A percentile compares a stretch with the other conserved stretches of the same genome.
These are phyloP conservation scores for Tricholoma matsutake DNA, from an alignment of 768 basidiomycete species.

Conservation along the genomic window DNA sequence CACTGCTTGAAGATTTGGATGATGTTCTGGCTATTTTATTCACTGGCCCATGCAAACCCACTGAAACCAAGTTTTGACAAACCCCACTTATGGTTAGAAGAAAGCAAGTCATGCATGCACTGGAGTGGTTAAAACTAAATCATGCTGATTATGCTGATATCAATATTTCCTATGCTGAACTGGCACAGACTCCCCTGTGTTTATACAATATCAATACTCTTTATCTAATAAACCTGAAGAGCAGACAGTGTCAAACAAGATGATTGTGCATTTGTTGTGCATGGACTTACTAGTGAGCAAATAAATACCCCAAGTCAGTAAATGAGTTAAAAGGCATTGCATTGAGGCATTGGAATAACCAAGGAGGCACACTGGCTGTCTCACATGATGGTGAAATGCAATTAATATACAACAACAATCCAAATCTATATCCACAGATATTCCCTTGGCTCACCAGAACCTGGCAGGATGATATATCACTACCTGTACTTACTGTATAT, in stretches of 20 bases:
- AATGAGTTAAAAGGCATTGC: too few species aligned
- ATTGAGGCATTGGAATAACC: too few species aligned
- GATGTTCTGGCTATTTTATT: conserved; percentile 17
- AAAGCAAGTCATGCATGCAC: too few species aligned
- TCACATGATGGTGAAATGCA: conserved; percentile 15
- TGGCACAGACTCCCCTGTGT: conserved; percentile 21
- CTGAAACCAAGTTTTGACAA: conserved; percentile 20
- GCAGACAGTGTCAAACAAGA: conserved; percentile 24
- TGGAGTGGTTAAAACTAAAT: too few species aligned
- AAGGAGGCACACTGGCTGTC: conserved; percentile 18
- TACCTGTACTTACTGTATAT: too few species aligned
- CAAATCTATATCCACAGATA: too few species aligned
- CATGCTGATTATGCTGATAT: conserved; percentile 30
- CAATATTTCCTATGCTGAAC: conserved; percentile 21
- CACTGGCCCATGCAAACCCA: conserved; percentile 12
- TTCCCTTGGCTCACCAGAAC: too few species aligned
- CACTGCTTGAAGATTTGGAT: conserved; percentile 16
- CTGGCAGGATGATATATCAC: too few species aligned
- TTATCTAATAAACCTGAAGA: conserved; percentile 12
- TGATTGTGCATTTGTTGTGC: conserved; percentile 32
- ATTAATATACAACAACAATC: conserved; percentile 29
- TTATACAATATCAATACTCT: conserved; percentile 18
- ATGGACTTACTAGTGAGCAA: conserved; percentile 28
- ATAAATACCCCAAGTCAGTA: conserved; percentile 10
- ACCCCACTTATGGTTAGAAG: conserved; percentile 30